Evolutionary conservation across 345 rosid genomes (phyloP).

Genomic region (Arabis hirsuta): DNA sequence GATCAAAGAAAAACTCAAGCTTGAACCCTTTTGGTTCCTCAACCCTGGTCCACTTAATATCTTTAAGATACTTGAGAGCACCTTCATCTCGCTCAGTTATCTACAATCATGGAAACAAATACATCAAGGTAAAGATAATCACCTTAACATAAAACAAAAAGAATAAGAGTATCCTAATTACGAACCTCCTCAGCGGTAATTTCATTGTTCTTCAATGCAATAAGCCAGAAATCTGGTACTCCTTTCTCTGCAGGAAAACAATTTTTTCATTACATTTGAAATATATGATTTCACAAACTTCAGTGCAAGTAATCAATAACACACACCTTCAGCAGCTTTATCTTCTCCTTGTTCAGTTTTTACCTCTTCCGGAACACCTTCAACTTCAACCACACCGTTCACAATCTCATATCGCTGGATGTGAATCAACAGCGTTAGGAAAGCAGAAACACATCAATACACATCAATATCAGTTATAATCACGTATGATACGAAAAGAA

Average conservation of each 20-base stretch:
- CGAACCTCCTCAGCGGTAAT: conserved; percentile 84
- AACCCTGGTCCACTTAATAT: conserved; percentile 84
- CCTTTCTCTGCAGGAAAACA: conserved; percentile 71
- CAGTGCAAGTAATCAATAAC: neutral
- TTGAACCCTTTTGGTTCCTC: conserved; percentile 96
- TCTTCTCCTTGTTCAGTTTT: conserved; percentile 61
- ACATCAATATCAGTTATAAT: neutral
- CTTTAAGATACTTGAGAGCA: conserved; percentile 81
- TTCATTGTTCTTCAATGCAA: conserved; percentile 94
- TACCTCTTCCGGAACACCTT: conserved; percentile 55
- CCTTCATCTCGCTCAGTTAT: conserved; percentile 93
- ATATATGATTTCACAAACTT: conserved; percentile 8
- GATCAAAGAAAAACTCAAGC: conserved; percentile 86
- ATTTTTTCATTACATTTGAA: conserved; percentile 22
- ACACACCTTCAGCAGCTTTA: conserved; percentile 63
- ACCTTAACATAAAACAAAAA: neutral
- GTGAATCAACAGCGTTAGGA: neutral
- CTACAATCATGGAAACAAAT: conserved; percentile 40
- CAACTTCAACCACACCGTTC: conserved; percentile 73
- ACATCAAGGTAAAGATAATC: neutral
- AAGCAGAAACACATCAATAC: conserved; percentile 8
- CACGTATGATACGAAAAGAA: neutral
- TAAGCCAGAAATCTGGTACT: conserved; percentile 95
- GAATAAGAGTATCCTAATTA: neutral
- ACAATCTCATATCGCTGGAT: conserved; percentile 90